Base-by-base conservation (phyloP, 2,329 filamentous ascomycete species). In the Amauroascus verrucosus region DNA sequence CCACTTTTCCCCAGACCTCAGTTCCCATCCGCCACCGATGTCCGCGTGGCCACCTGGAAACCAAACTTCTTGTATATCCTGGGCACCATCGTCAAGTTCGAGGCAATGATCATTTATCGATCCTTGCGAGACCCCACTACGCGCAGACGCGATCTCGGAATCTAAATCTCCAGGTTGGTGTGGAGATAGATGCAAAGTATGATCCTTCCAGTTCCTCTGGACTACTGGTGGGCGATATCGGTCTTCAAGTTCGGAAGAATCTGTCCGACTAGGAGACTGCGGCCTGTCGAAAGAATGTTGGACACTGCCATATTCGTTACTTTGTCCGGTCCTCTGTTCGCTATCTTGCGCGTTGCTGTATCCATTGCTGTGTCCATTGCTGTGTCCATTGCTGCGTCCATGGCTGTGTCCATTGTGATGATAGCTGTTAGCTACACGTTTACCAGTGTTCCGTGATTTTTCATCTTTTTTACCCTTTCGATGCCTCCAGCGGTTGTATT, bases 11-110 rank as follows among this genome's bases (percentile, higher is more conserved):
- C 60, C 58, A 7, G 62, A 60, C 1, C 59, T 59, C 6, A 70
- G 65, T 0, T 70, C 68, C 74, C 76, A 80, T 0, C 77, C 77
- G 0, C 77, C 77, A 1, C 77, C 77, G 11, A 79, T 70, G 51
- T 80, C 76, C 6, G 73, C 72, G 54, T 80, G 77, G 45, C 73
- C 72, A 0, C 77, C 77, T 0, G 77, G 71, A 56, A 80, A 80
- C 75, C 77, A 80, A 30, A 79, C 74, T 55, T 80, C 77, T 48
- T 73, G 71, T 54, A 77, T 67, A 55, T 75, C 71, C 30, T 75
- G 72, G 1, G 64, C 54, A 1, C 61, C 53, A n/a, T 65, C 56
- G 6, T 59, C 47, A 6, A 18, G n/a, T 1, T 18, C 45, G n/a
- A 41, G 3, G 18, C 28, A 9, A 13, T 37, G 41, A n/a, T 28